A percentile compares a stretch with the other conserved stretches of the same genome.
Evolutionary conservation across 495 filamentous ascomycete genomes (phyloP).

Genomic region (Trichoderma asperelloides): DNA sequence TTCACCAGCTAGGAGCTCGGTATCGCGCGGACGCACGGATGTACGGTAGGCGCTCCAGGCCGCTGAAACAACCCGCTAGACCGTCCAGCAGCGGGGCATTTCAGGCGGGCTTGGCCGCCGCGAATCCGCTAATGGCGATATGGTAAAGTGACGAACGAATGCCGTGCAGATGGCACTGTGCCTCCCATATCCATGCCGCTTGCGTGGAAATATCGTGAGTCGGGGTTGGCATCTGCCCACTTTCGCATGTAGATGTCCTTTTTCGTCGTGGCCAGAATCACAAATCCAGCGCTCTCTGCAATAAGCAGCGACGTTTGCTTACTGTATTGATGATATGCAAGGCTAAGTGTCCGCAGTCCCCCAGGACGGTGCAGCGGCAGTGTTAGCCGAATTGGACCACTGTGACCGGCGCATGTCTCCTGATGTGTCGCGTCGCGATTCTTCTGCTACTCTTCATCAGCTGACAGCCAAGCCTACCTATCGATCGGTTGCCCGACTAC

Average conservation of each 20-base stretch:
- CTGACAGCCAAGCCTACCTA: constrained; percentile 5
- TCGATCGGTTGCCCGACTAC: background rate
- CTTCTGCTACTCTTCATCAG: background rate
- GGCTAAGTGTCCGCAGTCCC: constrained; percentile 1
- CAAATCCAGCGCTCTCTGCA: background rate
- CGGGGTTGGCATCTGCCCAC: background rate
- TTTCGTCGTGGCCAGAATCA: too few relatives aligned
- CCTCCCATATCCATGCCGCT: background rate
- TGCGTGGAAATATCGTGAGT: background rate
- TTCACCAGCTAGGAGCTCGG: background rate
- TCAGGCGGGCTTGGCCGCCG: background rate
- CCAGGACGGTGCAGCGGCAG: background rate
- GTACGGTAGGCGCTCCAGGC: background rate
- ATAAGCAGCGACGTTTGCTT: background rate
- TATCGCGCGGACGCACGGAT: background rate
- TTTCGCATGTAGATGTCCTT: background rate
- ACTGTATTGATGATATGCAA: constrained; percentile 5
- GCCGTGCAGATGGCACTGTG: background rate
- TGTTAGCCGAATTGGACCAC: background rate
- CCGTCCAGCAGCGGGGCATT: background rate
- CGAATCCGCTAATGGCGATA: background rate
- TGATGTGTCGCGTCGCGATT: background rate
- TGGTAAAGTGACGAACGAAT: background rate
- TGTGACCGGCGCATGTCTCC: background rate
- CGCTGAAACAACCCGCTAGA: constrained; percentile 7